Evolutionary conservation across 768 basidiomycete species (phyloP), one percentile per base, ranked within the genome.

Genomic region (Termitomyces sp.): DNA sequence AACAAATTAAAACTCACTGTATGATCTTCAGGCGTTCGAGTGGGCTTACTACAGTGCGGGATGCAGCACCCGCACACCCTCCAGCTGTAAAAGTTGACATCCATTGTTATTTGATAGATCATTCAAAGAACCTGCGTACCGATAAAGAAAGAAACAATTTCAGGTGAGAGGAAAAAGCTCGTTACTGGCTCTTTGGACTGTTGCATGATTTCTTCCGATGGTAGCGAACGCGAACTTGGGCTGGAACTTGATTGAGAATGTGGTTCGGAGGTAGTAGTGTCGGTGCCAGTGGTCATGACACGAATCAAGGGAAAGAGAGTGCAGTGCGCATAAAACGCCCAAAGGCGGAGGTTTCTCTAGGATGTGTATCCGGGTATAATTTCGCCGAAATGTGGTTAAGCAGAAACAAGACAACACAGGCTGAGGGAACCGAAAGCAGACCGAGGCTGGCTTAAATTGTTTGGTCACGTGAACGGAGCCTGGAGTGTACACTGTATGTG

Each of bases 21-120:
- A 99, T 97, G 65, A 99, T 98, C 72, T 99, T 99, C 52, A 98
- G 76, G 55, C 96, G 76, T 64, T 98, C 94, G 13, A 98, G 69
- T 10, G 95, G 96, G 61, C 85, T 88, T 46, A 98, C 96, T 13
- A 97, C 91, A 2, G 95, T 97, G 52, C 95, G 77, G 55, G 89
- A 92, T 9, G 91, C 85, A 58, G 81, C 81, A 36, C 81, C 81
- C 13, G 81, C 81, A 66, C 76, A 78, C 64, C 81, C 81, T 41
- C 81, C 81, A 60, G 81, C 81, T 81, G 57, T 33, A 33, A 32
- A 54, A 36, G 50, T 36, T 20, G 45, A 12, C 10, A 33, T 56
- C 47, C 59, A 58, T 52, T 40, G 59, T 49, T n/a, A 40, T 50
- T 41, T 33, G 45, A 18, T 51, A 36, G 29, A 45, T 31, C 6